phyloP scores from a whole-genome alignment of 208 protist genomes.

The Leishmania major region DNA sequence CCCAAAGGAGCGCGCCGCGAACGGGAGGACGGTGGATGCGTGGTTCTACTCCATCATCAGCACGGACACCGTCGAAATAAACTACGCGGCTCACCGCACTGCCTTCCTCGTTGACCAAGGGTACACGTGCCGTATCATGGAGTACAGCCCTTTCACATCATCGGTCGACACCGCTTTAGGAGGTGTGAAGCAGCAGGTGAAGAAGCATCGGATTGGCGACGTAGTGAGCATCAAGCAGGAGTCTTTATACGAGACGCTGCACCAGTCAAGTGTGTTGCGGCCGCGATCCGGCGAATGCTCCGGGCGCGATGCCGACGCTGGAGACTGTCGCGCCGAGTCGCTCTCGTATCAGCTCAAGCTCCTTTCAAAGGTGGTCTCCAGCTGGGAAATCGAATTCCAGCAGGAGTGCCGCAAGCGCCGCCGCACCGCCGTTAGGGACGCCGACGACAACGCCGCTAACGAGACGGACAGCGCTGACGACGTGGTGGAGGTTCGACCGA shows the following conservation, averaged over 20 bases:
- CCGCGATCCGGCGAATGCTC: neutral
- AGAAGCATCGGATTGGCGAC: constrained; percentile 54
- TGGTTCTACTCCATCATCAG: constrained; percentile 99
- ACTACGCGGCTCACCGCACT: constrained; percentile 97
- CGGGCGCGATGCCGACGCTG: neutral
- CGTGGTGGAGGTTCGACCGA: constrained; percentile 37
- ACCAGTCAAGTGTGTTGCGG: constrained; percentile 24
- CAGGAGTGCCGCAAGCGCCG: constrained; percentile 37
- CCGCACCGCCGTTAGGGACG: constrained; percentile 1
- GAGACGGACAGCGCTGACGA: constrained; percentile 30
- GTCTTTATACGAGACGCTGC: constrained; percentile 42
- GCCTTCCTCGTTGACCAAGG: constrained; percentile 98
- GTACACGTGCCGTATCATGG: constrained; percentile 86
- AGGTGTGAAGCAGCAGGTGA: constrained; percentile 22
- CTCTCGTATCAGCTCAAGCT: constrained; percentile 75
- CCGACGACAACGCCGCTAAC: constrained; percentile 9
- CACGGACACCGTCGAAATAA: constrained; percentile 97
- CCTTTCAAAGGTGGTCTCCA: constrained; percentile 79
- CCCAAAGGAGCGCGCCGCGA: constrained; percentile 78
- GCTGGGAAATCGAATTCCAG: constrained; percentile 84
- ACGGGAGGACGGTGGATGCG: constrained; percentile 94
- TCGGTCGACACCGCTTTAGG: neutral
- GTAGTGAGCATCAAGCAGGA: constrained; percentile 81
- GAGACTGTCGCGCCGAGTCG: constrained; percentile 15
- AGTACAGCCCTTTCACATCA: constrained; percentile 47